Evolutionary conservation across 2,329 filamentous ascomycete genomes (phyloP).

Genomic region (Fusarium stilboides): DNA sequence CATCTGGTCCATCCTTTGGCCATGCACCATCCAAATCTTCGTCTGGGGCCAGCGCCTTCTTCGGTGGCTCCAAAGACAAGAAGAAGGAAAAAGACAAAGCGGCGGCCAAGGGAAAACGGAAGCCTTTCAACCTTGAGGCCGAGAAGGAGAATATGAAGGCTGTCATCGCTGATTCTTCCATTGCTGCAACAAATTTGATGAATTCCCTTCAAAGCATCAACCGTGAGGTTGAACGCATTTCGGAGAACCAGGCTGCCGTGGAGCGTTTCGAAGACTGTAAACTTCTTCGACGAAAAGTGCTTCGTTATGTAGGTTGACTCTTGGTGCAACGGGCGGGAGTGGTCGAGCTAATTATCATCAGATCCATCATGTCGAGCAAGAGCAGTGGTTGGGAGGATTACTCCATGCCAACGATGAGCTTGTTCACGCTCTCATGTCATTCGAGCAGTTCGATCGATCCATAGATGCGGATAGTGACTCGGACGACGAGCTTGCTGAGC

Average conservation of each 20-base stretch:
- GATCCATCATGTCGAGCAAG: slow-evolving; percentile 92
- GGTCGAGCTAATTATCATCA: slow-evolving; percentile 49
- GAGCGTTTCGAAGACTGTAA: slow-evolving; percentile 90
- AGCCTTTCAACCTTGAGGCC: slow-evolving; percentile 85
- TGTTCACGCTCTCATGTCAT: slow-evolving; percentile 93
- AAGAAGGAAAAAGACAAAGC: slow-evolving; percentile 69
- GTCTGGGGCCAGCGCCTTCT: slow-evolving; percentile 56
- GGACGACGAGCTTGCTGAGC: slow-evolving; percentile 77
- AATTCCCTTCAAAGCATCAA: slow-evolving; percentile 94
- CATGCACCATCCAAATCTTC: slow-evolving; percentile 55
- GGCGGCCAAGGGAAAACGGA: slow-evolving; percentile 70
- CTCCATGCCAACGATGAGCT: slow-evolving; percentile 96
- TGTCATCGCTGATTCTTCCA: slow-evolving; percentile 89
- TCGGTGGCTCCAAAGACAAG: slow-evolving; percentile 64
- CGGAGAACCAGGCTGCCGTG: slow-evolving; percentile 82
- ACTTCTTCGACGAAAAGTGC: slow-evolving; percentile 82
- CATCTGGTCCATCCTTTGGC: slow-evolving; percentile 19
- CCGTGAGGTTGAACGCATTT: slow-evolving; percentile 88
- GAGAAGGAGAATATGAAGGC: slow-evolving; percentile 91
- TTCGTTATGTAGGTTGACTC: slow-evolving; percentile 78
- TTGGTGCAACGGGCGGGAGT: background rate
- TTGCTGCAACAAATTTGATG: slow-evolving; percentile 90
- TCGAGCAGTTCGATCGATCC: slow-evolving; percentile 91
- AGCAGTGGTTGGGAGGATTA: slow-evolving; percentile 91
- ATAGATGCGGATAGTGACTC: slow-evolving; percentile 83